phyloP scores from a whole-genome alignment of 2,329 filamentous ascomycete genomes.

The Chaetomium sp. region DNA sequence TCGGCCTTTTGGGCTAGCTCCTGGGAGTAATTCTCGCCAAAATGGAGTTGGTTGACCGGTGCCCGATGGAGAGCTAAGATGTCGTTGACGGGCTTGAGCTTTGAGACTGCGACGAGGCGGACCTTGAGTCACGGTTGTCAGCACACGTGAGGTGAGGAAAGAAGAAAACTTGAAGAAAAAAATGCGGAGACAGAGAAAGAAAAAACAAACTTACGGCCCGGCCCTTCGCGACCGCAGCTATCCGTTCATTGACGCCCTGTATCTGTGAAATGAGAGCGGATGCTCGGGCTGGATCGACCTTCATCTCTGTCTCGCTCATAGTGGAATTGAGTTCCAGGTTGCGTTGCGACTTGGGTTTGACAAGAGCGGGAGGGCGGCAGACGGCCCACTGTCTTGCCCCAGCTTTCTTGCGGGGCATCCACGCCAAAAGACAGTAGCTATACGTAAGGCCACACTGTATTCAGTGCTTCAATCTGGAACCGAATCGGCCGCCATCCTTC shows the following conservation, averaged over 20 bases:
- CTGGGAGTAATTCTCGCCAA: slow-evolving; percentile 94
- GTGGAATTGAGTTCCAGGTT: slow-evolving; percentile 7
- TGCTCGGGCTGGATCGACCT: slow-evolving; percentile 55
- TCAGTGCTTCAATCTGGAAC: no score
- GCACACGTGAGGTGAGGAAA: not conserved
- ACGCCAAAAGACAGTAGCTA: not conserved
- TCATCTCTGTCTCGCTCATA: slow-evolving; percentile 51
- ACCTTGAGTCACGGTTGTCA: slow-evolving; percentile 43
- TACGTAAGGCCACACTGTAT: not conserved
- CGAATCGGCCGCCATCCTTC: no score
- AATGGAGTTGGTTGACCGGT: slow-evolving; percentile 60
- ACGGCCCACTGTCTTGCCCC: not conserved
- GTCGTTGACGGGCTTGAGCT: slow-evolving; percentile 89
- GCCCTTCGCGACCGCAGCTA: slow-evolving; percentile 47
- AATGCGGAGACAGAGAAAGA: not conserved
- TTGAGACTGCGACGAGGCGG: slow-evolving; percentile 89
- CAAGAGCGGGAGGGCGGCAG: not conserved
- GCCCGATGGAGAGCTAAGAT: slow-evolving; percentile 73
- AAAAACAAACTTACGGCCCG: slow-evolving; percentile 43
- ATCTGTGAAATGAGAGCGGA: slow-evolving; percentile 58
- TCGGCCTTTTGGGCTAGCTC: slow-evolving; percentile 82
- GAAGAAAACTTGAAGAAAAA: not conserved
- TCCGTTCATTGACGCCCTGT: slow-evolving; percentile 50
- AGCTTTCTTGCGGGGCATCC: not conserved
- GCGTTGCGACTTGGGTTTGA: not conserved